Evolutionary conservation across 176 grass and related monocot species (phyloP), one percentile per base, ranked within the genome.

Genomic region (Saccharum officinarum): DNA sequence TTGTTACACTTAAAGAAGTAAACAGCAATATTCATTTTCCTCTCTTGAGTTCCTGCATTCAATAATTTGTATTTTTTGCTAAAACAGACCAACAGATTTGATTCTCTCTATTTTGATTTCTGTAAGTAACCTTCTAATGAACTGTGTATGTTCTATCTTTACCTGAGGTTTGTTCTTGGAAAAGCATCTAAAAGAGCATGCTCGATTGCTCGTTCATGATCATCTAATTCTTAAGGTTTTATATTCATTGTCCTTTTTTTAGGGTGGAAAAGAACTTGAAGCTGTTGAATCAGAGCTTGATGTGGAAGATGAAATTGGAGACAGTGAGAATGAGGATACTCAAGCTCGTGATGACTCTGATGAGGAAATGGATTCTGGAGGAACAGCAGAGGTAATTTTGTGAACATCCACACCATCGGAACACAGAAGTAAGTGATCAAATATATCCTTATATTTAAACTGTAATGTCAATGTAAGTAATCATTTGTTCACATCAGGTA

Each of bases 231-330:
- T 8, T 68, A 82, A 6, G 3, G 73, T 28, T 85, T 14, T 28
- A 17, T 71, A 3, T 62, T 61, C 22, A 36, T 62, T 42, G 47
- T 80, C 11, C 15, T 3, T 64, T 85, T 37, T 84, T 44, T 69
- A 98, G 97, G 93, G 93, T 13, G 91, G 86, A 70, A 99, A 96
- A 91, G 88, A 92, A 61, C 86, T 99, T 49, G 60, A 88, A 81
- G 97, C 97, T 68, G 78, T 94, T 72, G 88, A 96, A 82, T 92
- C 92, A 20, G 81, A 94, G 69, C 81, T 88, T 83, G 85, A 92
- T 86, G 82, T 80, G 7, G 93, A 95, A 86, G 86, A 89, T 71
- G 83, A 77, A 41, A 76, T 81, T 84, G 75, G 67, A 78, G 66
- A 89, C 45, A 92, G 93, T 88, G 93, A 94, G 28, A 87, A 81